Evolutionary conservation across 306 rosid genomes (phyloP), one percentile per base, ranked within the genome.

Genomic region (Luffa aegyptiaca): DNA sequence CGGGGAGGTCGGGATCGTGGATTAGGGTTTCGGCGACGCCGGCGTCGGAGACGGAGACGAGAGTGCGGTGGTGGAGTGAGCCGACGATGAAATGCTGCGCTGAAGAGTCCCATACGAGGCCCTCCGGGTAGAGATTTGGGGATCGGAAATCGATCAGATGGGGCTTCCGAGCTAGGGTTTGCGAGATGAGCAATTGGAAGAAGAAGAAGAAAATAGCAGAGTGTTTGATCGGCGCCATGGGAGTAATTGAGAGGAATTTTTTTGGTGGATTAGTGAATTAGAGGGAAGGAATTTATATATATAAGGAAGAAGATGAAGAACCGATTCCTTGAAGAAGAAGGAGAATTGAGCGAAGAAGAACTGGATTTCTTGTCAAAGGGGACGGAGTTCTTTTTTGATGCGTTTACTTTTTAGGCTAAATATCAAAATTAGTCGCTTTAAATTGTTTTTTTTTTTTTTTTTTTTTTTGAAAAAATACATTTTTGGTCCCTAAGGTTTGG

Each of bases 51-150:
- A 95, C 89, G 9, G 93, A 62, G 79, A 83, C 79, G 66, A 95
- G 84, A 5, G 78, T 85, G 80, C 97, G 93, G 20, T 85, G 81
- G 62, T 17, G 83, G 46, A 72, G 39, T 73, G 98, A 90, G 2
- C 98, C 93, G 66, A 86, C 83, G 53, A 92, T 78, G 83, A 90
- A 92, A 87, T 88, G 95, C 42, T 91, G 96, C 17, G 79, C 88
- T 0, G 80, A 71, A 9, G 96, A 85, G 81, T 95, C 98, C 90
- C 92, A 95, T 0, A 90, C 78, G 13, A 95, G 63, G 77, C 88
- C 92, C 73, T 92, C 96, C 0, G 96, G 97, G 80, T 84, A 95
- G 88, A 95, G 97, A 79, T 88, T 88, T 0, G 85, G 94, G 65
- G 86, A 91, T 3, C 90, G 91, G 91, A 95, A 95, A 75, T 74